Evolutionary conservation across 1,139 yeast species (phyloP), one percentile per base, ranked within the genome.

Genomic region (Taiozyma sp.): DNA sequence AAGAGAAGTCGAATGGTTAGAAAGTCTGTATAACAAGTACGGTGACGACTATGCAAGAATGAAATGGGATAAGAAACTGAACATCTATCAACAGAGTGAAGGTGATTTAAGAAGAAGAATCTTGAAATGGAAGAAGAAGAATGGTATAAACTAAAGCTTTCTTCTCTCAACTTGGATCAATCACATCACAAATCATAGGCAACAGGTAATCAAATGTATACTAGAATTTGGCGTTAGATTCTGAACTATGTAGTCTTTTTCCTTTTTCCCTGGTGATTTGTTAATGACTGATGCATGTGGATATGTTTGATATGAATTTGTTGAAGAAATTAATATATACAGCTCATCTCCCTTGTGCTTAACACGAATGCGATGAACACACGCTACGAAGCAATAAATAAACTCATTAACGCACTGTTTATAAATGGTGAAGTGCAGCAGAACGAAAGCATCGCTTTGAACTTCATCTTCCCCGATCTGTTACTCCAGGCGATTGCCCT

Each of bases 41-140:
- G 97, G 97, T 21, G 95, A 90, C 56, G 85, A 93, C 66, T 90
- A 83, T 65, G 85, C 80, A 48, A 87, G 83, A 62, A 93, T 95
- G 98, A 85, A 83, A 66, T 86, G 96, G 87, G 99, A 93, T 66
- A 81, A 79, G 70, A 87, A 86, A 67, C 74, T 91, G 56, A 93
- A 93, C 66, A 77, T 86, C 3, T 80, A 79, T 68, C 97, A 90
- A 70, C 91, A 88, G 65, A 77, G 88, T 56, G 84, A 83, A n/a
- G 95, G 96, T 30, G 95, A 89, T 61, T 71, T 91, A 62, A 84
- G 77, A 67, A 80, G 80, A 65, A 79, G 90, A 62, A 73, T 88
- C 44, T 61, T 61, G 42, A 83, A 81, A 65, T 86, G 91, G 91
- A 83, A 81, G 64, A 77, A 77, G 64, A 64, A 68, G 45, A 71